phyloP scores from a whole-genome alignment of 179 eudicot genomes.

The Spergularia azorica region DNA sequence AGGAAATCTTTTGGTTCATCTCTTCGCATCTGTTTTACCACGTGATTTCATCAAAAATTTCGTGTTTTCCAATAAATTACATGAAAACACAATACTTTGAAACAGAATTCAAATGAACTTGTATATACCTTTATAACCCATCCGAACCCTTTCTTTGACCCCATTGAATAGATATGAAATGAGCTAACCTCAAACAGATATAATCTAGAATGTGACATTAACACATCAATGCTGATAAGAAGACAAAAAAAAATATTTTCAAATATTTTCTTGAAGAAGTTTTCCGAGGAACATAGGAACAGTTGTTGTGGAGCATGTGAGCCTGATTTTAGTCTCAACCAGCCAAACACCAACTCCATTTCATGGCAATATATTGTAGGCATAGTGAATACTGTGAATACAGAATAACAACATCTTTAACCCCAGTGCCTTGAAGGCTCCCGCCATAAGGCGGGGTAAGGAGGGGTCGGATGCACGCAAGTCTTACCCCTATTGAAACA shows the following conservation, averaged over 20 bases:
- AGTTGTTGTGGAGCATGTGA: not conserved
- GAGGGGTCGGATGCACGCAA: too few species aligned
- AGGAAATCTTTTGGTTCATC: too few species aligned
- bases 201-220: not conserved
- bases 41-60: too few species aligned
- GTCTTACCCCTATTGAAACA: too few species aligned
- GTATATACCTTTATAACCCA: not conserved
- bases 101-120: not conserved
- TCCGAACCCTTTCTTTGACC: too few species aligned
- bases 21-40: too few species aligned
- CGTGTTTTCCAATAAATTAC: not conserved
- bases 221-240: not conserved
- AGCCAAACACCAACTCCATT: not conserved
- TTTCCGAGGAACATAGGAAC: not conserved
- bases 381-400: too few species aligned
- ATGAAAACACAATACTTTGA: not conserved
- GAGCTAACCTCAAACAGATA: not conserved
- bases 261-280: not conserved
- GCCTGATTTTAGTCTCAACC: not conserved
- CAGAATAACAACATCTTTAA: too few species aligned
- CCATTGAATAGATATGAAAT: not conserved
- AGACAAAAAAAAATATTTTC: not conserved
- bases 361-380: too few species aligned
- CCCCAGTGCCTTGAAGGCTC: too few species aligned
- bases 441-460: too few species aligned